Base-by-base conservation (phyloP, 768 basidiomycete species). In the Xerocomellus intermedius region DNA sequence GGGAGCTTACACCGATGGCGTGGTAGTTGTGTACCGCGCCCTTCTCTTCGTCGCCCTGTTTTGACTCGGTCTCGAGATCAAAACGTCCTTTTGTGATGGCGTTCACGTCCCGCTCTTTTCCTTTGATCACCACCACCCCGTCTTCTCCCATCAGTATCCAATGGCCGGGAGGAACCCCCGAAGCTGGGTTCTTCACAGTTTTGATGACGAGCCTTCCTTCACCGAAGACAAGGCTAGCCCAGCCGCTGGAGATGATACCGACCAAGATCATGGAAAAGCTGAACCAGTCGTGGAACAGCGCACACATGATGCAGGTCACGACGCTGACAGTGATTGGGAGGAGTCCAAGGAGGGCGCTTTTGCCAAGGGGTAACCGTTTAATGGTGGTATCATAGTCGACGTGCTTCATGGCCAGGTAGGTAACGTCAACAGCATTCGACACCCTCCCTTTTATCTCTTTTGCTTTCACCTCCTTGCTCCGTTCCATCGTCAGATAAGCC, bases 201-300 rank as follows among this genome's bases (percentile, higher is more conserved):
- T 35, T 30, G 42, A 71, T 46, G 17, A 52, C 32, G 4, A 70
- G 59, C n/a, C n/a, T 56, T 30, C 66, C 67, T 0, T 55, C 52
- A 12, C 71, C 71, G 8, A 73, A 64, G 43, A 63, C 43, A 7
- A 44, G 8, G 55, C 66, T 65, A 14, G 69, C 52, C 19, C 54
- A 42, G n/a, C 71, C 73, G 35, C 60, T 72, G 50, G 66, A 60
- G 22, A 75, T 12, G 45, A 73, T 68, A 2, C 74, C 71, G 17
- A 71, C 39, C 2, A 73, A 48, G 44, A 74, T 74, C 62, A 73
- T 62, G 30, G 61, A 57, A 43, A 69, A 69, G 39, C 64, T 58
- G 38, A 39, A 68, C 73, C 73, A 72, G 37, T 74, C 74, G 8
- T 17, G 2, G 42, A 54, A 46, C 14, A 64, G 0, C 3, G 52